Conservation (phyloP, 228 moss, liverwort and hornwort genomes). For the Sphagnum fallax region DNA sequence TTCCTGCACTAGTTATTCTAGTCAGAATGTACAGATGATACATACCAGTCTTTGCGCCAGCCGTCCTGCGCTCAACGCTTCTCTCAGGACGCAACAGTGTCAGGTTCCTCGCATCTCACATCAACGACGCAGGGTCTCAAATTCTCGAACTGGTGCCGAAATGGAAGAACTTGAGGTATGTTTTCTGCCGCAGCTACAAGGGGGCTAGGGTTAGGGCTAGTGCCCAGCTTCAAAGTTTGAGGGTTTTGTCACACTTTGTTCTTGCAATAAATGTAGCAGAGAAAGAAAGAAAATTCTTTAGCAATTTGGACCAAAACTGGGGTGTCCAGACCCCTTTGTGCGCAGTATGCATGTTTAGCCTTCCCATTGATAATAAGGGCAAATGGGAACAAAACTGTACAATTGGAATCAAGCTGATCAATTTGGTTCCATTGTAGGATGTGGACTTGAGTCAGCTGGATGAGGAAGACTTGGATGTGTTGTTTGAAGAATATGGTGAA, state of each 20-base stretch:
- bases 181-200: background rate
- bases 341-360: background rate
- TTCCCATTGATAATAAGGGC: no score
- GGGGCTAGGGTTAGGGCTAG: no score
- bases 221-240: background rate
- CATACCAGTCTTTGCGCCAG: no score
- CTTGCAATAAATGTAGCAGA: background rate
- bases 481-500: slow-evolving; percentile 47
- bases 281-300: background rate
- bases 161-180: slow-evolving; percentile 34
- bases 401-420: no score
- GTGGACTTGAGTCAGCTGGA: slow-evolving; percentile 34
- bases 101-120: background rate
- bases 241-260: background rate
- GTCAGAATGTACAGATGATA: slow-evolving; percentile 8
- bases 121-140: slow-evolving; percentile 29
- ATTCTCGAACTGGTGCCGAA: slow-evolving; percentile 30
- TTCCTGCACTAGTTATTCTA: slow-evolving; percentile 9
- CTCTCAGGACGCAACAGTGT: no score
- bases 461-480: slow-evolving; percentile 42
- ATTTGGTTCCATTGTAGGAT: slow-evolving; percentile 12
- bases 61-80: no score
- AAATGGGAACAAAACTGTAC: no score
- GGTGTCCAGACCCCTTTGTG: background rate
- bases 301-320: background rate